Evolutionary conservation across 805 yeast species (phyloP), one percentile per base, ranked within the genome.

Genomic region (Phaffomyces antillensis): DNA sequence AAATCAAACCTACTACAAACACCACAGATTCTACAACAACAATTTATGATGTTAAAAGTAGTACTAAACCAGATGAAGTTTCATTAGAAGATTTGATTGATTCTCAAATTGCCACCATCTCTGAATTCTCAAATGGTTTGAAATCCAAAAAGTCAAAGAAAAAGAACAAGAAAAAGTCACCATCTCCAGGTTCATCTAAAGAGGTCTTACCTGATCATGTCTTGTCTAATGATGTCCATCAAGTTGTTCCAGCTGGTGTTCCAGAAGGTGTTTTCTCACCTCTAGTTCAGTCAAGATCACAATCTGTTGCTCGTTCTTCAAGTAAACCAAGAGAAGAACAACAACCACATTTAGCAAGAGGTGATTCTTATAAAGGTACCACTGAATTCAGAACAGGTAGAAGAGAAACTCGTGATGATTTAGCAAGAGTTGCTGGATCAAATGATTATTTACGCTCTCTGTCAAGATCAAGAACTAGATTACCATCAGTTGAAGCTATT

Each of bases 281-380:
- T 38, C 40, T 54, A 40, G 45, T 58, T n/a, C 59, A 55, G 36
- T 58, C 62, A 10, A 54, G 62, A 50, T 55, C 60, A 4, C 60
- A 56, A 37, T 58, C 61, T 1, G 32, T 18, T 10, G 40, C 25
- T 18, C 53, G 54, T 39, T 40, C 52, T 1, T 7, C 43, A 18
- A 35, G 10, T 12, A 17, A 18, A 5, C 15, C 30, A 40, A 11
- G 43, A 41, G 38, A 18, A 17, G 43, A 46, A 26, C 68, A 46
- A 26, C 68, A 59, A 45, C 88, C 89, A 2, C 86, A 83, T 62
- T 68, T 84, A 54, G 90, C 91, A 3, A 71, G 85, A 49, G 93
- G 91, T 33, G 90, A 83, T 51, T 79, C 89, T 1, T 83, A 83
- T 58, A 85, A 81, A 54, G 74, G 76, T 54, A 76, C 79, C 11